Conservation (phyloP, 768 basidiomycete species). For the Porpolomopsis calyptriformis region DNA sequence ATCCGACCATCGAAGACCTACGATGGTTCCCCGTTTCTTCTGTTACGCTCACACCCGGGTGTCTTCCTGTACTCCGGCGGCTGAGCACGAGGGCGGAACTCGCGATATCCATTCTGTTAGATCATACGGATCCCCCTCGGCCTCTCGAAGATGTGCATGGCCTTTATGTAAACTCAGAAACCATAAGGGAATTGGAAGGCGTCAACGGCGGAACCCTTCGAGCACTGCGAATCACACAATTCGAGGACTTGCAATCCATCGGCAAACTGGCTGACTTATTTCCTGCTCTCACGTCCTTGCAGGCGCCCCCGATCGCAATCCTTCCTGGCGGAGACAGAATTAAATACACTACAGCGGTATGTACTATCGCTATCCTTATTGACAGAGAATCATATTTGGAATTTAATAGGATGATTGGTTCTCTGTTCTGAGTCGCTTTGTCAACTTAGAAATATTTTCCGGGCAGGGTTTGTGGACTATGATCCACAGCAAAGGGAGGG, state of each 20-base stretch:
- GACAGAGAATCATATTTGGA: neutral
- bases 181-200: neutral
- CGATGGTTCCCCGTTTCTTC: slow-evolving; percentile 33
- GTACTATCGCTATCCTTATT: neutral
- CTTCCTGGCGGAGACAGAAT: slow-evolving; percentile 5
- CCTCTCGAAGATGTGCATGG: slow-evolving; percentile 2
- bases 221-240: neutral
- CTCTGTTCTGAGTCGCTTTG: slow-evolving; percentile 29
- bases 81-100: slow-evolving; percentile 27
- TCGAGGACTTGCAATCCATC: slow-evolving; percentile 4
- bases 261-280: slow-evolving; percentile 2
- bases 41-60: slow-evolving; percentile 23
- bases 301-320: neutral
- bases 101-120: slow-evolving; percentile 20
- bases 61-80: slow-evolving; percentile 31
- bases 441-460: slow-evolving; percentile 33
- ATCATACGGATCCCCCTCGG: slow-evolving; percentile 2
- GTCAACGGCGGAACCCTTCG: neutral
- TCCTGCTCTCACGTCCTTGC: neutral
- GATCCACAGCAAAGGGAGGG: slow-evolving; percentile 17
- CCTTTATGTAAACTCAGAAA: slow-evolving; percentile 11
- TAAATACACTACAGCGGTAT: slow-evolving; percentile 20
- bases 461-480: slow-evolving; percentile 32
- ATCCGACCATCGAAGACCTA: slow-evolving; percentile 36
- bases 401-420: slow-evolving; percentile 28